A percentile compares a stretch with the other conserved stretches of the same genome.
phyloP scores from a whole-genome alignment of 148 eudicot genomes.

The Cornus florida region DNA sequence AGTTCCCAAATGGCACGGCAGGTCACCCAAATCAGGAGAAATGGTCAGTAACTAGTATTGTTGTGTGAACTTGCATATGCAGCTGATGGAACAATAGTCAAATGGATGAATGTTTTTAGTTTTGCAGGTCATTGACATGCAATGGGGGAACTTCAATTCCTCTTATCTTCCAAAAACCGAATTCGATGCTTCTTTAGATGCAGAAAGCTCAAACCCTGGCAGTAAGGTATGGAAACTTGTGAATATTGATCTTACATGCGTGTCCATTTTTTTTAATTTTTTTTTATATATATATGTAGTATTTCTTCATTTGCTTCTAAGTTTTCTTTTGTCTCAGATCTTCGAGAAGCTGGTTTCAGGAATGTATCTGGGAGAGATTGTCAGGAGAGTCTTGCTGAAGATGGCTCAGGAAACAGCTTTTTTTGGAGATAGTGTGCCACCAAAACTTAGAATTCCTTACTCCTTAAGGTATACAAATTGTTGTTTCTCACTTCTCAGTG shows the following conservation, averaged over 20 bases:
- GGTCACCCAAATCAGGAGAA: slow-evolving; percentile 43
- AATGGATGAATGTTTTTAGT: not conserved
- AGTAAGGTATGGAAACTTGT: slow-evolving; percentile 13
- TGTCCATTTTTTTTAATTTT: not conserved
- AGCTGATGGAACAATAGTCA: not conserved
- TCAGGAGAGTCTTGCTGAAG: slow-evolving; percentile 51
- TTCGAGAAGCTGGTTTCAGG: slow-evolving; percentile 60
- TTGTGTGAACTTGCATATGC: not conserved
- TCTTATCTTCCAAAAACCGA: slow-evolving; percentile 47
- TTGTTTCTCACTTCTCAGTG: too few species aligned
- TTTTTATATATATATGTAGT: too few species aligned
- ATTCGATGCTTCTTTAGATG: slow-evolving; percentile 39
- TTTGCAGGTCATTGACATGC: slow-evolving; percentile 40
- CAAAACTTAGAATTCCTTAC: slow-evolving; percentile 43
- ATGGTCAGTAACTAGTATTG: slow-evolving; percentile 35
- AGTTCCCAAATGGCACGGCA: slow-evolving; percentile 37
- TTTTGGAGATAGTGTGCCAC: slow-evolving; percentile 45
- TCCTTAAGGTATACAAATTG: slow-evolving; percentile 28
- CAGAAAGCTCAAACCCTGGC: slow-evolving; percentile 40
- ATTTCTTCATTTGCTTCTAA: not conserved
- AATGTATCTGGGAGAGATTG: slow-evolving; percentile 59
- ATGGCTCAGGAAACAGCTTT: slow-evolving; percentile 56
- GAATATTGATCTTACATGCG: not conserved
- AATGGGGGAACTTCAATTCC: slow-evolving; percentile 45
- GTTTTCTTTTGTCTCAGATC: slow-evolving; percentile 24